Evolutionary conservation across 192 early-diverging fungal genomes (phyloP), one percentile per base, ranked within the genome.

Genomic region (Lunasporangiospora selenospora): DNA sequence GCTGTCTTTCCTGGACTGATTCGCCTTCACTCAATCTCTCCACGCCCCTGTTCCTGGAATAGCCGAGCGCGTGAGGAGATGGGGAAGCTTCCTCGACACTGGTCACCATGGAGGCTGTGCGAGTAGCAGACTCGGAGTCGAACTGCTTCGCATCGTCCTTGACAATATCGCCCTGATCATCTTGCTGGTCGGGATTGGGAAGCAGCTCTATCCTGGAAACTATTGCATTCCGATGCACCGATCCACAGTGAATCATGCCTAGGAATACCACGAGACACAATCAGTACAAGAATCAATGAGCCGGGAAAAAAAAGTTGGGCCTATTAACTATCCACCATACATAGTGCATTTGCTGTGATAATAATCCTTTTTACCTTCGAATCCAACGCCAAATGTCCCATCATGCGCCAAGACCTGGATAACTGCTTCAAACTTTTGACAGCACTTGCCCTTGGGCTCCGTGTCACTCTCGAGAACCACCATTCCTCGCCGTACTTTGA

Each of bases 351-450:
- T 16, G 23, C 5, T 27, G 8, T 21, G 0, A n/a, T n/a, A n/a
- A n/a, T n/a, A n/a, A n/a, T n/a, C n/a, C n/a, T n/a, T n/a, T n/a
- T 47, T 29, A 56, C 82, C 89, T 63, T 81, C 77, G 16, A 76
- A 75, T 4, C 85, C 88, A 11, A 70, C 51, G 12, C 69, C 56
- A 31, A 88, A 58, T n/a, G 55, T 44, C 18, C 54, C 75, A 8
- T 81, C 62, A 40, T 85, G 80, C 42, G 83, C 78, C n/a, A 92
- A 62, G 3, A 91, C 83, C 52, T 81, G 76, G 8, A 92, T 62
- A 3, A 88, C 82, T 1, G 87, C 91, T 34, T 88, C 83, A 54
- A 92, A 89, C 31, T 51, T 73, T 36, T 57, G 69, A 38, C 69
- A 73, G 19, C 69, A 73, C 13, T 54, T 73, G 16, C 69, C 69